Base-by-base conservation (phyloP, 106 monocot species). In the Dioscorea dumetorum region DNA sequence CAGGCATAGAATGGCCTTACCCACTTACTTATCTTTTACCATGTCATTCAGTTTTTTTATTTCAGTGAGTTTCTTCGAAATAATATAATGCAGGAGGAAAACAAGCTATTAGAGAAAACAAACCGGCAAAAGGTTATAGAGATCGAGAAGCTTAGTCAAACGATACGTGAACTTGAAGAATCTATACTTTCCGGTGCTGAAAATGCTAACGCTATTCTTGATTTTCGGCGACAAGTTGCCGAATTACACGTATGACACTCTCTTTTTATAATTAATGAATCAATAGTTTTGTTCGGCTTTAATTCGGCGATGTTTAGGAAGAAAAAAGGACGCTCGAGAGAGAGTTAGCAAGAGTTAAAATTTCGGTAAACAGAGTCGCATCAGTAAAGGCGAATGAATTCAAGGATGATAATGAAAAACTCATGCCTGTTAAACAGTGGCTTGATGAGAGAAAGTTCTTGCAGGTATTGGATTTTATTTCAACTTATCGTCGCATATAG, bases 391-490 rank as follows among this genome's bases (percentile, higher is more conserved):
- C 83, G 11, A 83, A 83, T 50, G 90, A 83, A 22, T 86, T 86
- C 86, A 90, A 85, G 65, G 86, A 81, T 52, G 86, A 86, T 22
- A 61, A 52, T 31, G 77, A 80, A 15, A 85, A 78, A 64, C 62
- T 80, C 67, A 86, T 81, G 67, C 83, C 85, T 61, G 78, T 78
- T 24, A 90, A 90, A 56, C 85, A 86, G 33, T 90, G 90, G 90
- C 80, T 90, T 19, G 80, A 86, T 68, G 90, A 90, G 67, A 70
- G 90, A 22, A 80, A 63, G 60, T 76, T 76, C 35, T 48, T 90
- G 33, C 85, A 83, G 85, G 90, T 90, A 76, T 41, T 41, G 0
- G 41, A 41, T 41, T 10, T 41, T 3, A 3, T 28, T 28, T 10
- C 6, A 41, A 41, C 41, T 41, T 10, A 41, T 41, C 9, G 10